A percentile compares a stretch with the other conserved stretches of the same genome.
These are phyloP conservation scores for Diaporthe aspalathi DNA, from an alignment of 2,329 filamentous ascomycete genomes.

Conservation along the genomic window DNA sequence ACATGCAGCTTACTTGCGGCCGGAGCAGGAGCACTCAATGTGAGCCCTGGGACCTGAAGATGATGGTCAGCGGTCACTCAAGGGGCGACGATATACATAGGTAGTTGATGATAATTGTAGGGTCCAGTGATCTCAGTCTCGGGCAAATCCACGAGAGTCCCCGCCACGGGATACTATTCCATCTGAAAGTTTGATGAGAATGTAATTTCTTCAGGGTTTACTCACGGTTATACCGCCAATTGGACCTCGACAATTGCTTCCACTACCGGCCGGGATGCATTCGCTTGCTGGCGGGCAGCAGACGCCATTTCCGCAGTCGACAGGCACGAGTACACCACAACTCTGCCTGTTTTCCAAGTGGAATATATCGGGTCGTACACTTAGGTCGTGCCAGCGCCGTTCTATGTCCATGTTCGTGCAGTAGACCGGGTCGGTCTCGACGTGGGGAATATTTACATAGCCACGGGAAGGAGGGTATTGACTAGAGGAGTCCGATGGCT, in stretches of 20 bases:
- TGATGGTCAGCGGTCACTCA: background rate
- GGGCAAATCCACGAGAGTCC: background rate
- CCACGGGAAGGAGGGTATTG: background rate
- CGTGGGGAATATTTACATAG: background rate
- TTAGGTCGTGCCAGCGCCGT: background rate
- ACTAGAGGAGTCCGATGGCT: slow-evolving; percentile 16
- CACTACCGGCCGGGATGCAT: slow-evolving; percentile 7
- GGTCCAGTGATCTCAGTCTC: background rate
- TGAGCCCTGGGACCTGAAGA: slow-evolving; percentile 17
- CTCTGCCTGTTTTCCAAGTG: slow-evolving; percentile 8
- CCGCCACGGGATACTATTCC: background rate
- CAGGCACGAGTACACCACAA: background rate
- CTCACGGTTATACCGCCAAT: slow-evolving; percentile 20
- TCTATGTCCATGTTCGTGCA: slow-evolving; percentile 12
- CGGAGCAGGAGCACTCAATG: slow-evolving; percentile 5
- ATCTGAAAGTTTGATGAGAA: too few species aligned
- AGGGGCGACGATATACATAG: background rate
- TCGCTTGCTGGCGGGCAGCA: slow-evolving; percentile 22
- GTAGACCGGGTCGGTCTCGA: slow-evolving; percentile 11
- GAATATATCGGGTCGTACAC: background rate
- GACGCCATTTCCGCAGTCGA: slow-evolving; percentile 22
- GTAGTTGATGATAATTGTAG: background rate
- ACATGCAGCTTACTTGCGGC: slow-evolving; percentile 5
- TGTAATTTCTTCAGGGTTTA: background rate
- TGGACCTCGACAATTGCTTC: background rate